Evolutionary conservation across 306 rosid species (phyloP).

Genomic region (Castanea mollissima): DNA sequence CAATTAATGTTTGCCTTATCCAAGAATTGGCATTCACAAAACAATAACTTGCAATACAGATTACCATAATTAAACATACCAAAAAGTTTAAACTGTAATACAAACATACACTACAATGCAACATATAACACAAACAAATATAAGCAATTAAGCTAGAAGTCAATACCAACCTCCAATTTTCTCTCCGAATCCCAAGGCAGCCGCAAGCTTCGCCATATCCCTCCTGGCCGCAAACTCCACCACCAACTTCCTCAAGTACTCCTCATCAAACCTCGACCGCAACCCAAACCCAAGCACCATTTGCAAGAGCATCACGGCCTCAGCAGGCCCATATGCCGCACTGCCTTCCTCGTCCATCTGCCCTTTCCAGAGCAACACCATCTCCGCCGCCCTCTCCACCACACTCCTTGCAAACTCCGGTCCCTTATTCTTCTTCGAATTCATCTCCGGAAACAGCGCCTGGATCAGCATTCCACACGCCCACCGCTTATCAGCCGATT

Average conservation of each 20-base stretch:
- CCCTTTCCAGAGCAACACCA: constrained; percentile 63
- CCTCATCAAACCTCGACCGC: constrained; percentile 36
- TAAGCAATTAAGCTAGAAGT: neutral
- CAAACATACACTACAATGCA: neutral
- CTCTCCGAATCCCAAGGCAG: constrained; percentile 50
- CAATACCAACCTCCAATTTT: constrained; percentile 54
- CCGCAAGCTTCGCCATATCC: constrained; percentile 81
- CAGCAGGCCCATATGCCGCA: constrained; percentile 57
- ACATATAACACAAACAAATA: neutral
- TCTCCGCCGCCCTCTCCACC: constrained; percentile 46
- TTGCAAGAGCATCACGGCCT: constrained; percentile 78
- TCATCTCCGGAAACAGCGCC: constrained; percentile 47
- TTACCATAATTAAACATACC: too few species aligned
- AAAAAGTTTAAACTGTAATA: too few species aligned
- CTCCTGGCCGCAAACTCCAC: constrained; percentile 62
- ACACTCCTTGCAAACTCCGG: constrained; percentile 41
- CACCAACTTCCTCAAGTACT: constrained; percentile 55
- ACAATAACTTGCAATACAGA: neutral
- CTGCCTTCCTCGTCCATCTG: constrained; percentile 40
- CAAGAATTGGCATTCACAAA: neutral
- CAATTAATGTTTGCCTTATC: neutral
- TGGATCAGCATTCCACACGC: constrained; percentile 75
- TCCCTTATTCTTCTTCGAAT: constrained; percentile 1
- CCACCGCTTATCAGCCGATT: constrained; percentile 73
- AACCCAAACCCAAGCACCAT: constrained; percentile 62